phyloP scores from a whole-genome alignment of 768 basidiomycete genomes.

The Cyclocybe aegerita region DNA sequence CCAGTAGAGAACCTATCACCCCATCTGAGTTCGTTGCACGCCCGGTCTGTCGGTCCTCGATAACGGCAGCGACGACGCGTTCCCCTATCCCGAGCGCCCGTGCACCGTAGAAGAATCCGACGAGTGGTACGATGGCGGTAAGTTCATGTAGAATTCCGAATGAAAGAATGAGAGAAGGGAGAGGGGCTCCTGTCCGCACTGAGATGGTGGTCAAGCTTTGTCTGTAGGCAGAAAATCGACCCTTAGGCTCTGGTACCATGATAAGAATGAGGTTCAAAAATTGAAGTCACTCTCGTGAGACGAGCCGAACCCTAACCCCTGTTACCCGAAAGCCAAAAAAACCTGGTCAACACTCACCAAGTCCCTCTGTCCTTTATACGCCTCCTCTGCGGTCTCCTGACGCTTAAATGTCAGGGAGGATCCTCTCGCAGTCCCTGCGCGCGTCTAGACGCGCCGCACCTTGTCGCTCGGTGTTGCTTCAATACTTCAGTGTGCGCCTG shows the following conservation, averaged over 20 bases:
- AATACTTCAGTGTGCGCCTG: neutral
- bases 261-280: neutral
- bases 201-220: slow-evolving; percentile 60
- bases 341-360: neutral
- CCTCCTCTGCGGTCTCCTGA: neutral
- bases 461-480: slow-evolving; percentile 2
- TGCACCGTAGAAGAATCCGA: slow-evolving; percentile 71
- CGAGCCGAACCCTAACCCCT: slow-evolving; percentile 8
- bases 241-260: slow-evolving; percentile 19
- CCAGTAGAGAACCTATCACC: neutral
- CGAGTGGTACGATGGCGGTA: slow-evolving; percentile 76
- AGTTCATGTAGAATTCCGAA: slow-evolving; percentile 86
- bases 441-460: slow-evolving; percentile 2
- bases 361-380: neutral
- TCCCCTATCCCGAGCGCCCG: slow-evolving; percentile 70
- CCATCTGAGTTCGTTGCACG: slow-evolving; percentile 1
- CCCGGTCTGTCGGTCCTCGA: slow-evolving; percentile 13
- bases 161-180: slow-evolving; percentile 74
- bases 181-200: slow-evolving; percentile 66
- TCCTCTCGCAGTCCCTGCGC: slow-evolving; percentile 9
- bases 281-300: neutral
- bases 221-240: slow-evolving; percentile 47
- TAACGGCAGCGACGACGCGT: slow-evolving; percentile 46
- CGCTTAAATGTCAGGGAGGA: slow-evolving; percentile 6
- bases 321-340: neutral